Percentiles rank a stretch among this genome's conserved stretches.
Evolutionary conservation across 2,329 filamentous ascomycete species (phyloP).

Genomic region (Verruconis gallopava): DNA sequence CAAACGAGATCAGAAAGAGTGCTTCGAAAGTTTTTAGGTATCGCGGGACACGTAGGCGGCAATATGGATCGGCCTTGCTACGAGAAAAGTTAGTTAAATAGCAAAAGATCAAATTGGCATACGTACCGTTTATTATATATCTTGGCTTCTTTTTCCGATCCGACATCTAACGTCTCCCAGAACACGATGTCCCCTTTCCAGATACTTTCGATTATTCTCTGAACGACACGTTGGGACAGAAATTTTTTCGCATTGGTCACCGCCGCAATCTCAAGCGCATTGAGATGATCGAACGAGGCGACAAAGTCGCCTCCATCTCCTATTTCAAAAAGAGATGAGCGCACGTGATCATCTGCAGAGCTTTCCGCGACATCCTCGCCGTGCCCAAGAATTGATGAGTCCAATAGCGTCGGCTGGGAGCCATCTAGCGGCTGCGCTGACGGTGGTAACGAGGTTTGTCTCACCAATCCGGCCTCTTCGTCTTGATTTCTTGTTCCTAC

Average conservation of each 20-base stretch:
- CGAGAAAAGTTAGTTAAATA: too few species aligned
- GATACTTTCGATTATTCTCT: conserved; percentile 71
- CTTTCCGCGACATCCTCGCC: not conserved
- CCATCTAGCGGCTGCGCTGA: not conserved
- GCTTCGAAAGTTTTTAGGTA: conserved; percentile 80
- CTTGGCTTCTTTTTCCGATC: conserved; percentile 61
- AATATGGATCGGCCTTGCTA: conserved; percentile 56
- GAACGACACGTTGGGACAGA: conserved; percentile 62
- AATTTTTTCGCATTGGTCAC: conserved; percentile 76
- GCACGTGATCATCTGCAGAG: not conserved
- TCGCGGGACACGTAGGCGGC: conserved; percentile 62
- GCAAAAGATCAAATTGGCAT: conserved; percentile 1
- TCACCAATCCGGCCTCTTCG: conserved; percentile 9
- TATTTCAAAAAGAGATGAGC: conserved; percentile 11
- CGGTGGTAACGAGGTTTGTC: too few species aligned
- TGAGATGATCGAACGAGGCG: conserved; percentile 62
- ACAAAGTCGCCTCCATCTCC: conserved; percentile 48
- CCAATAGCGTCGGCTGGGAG: not conserved
- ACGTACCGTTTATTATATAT: conserved; percentile 51
- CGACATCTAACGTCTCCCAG: conserved; percentile 65
- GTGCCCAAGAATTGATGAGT: not conserved
- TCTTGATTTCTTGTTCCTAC: conserved; percentile 10
- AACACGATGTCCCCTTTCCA: conserved; percentile 72
- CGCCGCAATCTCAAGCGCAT: conserved; percentile 75
- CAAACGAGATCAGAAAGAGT: conserved; percentile 62